Percentiles rank a stretch among this genome's conserved stretches.
These are phyloP conservation scores for Borovskyia barvae DNA, from an alignment of 208 protist genomes.

Conservation along the genomic window DNA sequence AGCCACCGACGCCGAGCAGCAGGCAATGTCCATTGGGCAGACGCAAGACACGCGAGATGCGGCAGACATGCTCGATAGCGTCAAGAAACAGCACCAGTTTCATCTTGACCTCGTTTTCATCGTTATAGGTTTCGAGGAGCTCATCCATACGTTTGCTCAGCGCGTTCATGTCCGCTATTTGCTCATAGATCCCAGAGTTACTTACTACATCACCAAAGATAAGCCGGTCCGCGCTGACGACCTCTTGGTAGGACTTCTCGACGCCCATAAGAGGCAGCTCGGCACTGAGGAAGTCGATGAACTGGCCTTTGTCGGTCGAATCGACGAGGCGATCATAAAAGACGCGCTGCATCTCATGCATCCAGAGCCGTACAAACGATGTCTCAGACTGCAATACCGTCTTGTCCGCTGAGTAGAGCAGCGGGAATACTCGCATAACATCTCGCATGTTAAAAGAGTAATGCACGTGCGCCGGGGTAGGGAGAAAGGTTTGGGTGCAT, in stretches of 20 bases:
- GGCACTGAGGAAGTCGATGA: constrained; percentile 68
- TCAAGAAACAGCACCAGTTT: constrained; percentile 96
- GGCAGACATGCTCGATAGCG: constrained; percentile 95
- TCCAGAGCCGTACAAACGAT: constrained; percentile 91
- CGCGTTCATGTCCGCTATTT: constrained; percentile 86
- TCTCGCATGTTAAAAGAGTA: constrained; percentile 99
- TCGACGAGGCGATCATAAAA: constrained; percentile 95
- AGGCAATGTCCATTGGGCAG: constrained; percentile 96
- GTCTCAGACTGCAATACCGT: constrained; percentile 58
- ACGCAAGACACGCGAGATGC: constrained; percentile 93
- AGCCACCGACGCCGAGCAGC: constrained; percentile 97
- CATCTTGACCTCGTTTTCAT: constrained; percentile 92
- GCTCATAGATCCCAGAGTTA: constrained; percentile 78
- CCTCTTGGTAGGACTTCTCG: constrained; percentile 46
- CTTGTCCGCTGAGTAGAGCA: constrained; percentile 86
- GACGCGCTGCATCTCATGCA: constrained; percentile 95
- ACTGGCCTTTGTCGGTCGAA: constrained; percentile 81
- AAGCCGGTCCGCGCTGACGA: constrained; percentile 78
- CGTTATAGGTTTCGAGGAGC: constrained; percentile 92
- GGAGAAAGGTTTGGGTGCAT: constrained; percentile 91
- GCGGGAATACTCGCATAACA: constrained; percentile 96
- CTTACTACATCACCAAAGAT: constrained; percentile 95
- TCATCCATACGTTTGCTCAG: constrained; percentile 78
- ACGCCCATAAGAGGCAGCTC: constrained; percentile 68
- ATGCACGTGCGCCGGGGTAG: constrained; percentile 97